Base-by-base conservation (phyloP, 495 filamentous ascomycete genomes). In the Xylona heveae region DNA sequence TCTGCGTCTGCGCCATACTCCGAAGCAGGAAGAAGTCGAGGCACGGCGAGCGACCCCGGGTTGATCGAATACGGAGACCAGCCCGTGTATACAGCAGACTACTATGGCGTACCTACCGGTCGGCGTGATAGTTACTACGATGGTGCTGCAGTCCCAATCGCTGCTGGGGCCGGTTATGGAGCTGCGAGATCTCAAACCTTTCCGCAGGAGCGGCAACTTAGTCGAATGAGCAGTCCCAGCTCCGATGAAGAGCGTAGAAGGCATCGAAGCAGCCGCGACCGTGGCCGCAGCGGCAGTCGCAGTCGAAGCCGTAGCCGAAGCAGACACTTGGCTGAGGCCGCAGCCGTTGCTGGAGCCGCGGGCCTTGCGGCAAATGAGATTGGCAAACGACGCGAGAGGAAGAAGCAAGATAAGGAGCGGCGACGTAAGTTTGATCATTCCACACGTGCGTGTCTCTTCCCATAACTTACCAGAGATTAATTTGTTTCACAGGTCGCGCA, bases 41-140 rank as follows among this genome's bases (percentile, higher is more conserved):
- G 53, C 24, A 56, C 65, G 55, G 56, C 66, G 55, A 64, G 57
- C 58, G 66, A 73, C 50, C 50, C 69, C 59, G 74, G 69, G 37
- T 60, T 88, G 54, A 79, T 90, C 55, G 77, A 83, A 50, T 85
- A 85, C 54, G 80, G 77, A 38, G 62, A 66, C 27, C 61, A 67
- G 28, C 71, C 71, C 30, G 62, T 78, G 22, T 54, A 62, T 44
- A 44, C 48, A 29, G 55, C 53, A 28, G 57, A 64, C 38, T 62
- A 62, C 40, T 61, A 66, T 38, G 57, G 62, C 19, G 57, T 57
- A 8, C 55, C 59, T 8, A 26, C 40, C 19, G 53, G 51, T 31
- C 50, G 50, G 10, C 50, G 46, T 5, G 52, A 44, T 4, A 58
- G 57, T 35, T 61, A 63, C 40, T 51, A 51, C 7, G 54, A 61